phyloP scores from a whole-genome alignment of 441 rosid genomes.

The Pelargonium cotyledonis region DNA sequence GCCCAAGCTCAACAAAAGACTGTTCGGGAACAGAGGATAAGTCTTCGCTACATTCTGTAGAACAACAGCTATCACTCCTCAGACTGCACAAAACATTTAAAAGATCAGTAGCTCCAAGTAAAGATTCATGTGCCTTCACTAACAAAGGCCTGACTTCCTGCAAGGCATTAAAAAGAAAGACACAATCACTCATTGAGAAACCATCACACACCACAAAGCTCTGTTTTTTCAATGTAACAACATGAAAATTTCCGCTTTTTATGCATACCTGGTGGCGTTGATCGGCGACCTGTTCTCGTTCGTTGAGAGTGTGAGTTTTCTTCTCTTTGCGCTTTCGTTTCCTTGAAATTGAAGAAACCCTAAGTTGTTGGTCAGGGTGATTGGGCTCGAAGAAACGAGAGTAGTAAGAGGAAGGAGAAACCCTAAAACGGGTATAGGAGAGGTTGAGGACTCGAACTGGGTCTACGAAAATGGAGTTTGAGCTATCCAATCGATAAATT shows the following conservation, averaged over 20 bases:
- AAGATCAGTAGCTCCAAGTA: constrained; percentile 42
- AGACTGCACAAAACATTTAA: constrained; percentile 34
- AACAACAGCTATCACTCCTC: constrained; percentile 25
- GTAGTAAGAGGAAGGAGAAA: constrained; percentile 60
- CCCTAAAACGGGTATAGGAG: constrained; percentile 45
- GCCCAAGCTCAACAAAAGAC: constrained; percentile 61
- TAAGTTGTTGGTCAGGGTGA: constrained; percentile 13
- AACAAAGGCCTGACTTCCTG: constrained; percentile 52
- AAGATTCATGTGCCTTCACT: constrained; percentile 44
- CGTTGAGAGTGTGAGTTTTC: constrained; percentile 37
- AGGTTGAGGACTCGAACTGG: constrained; percentile 69
- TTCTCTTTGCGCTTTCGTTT: constrained; percentile 57
- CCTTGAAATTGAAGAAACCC: constrained; percentile 26
- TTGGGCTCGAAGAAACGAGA: constrained; percentile 58
- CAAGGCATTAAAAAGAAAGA: not conserved
- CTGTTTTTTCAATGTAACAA: not conserved
- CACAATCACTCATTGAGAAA: not conserved
- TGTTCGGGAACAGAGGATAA: constrained; percentile 1
- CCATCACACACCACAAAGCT: not conserved
- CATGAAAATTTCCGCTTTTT: not conserved
- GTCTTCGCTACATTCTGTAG: constrained; percentile 20
- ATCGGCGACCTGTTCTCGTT: constrained; percentile 53
- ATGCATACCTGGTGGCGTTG: constrained; percentile 60
- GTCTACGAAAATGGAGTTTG: constrained; percentile 51
- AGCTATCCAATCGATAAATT: constrained; percentile 38